Evolutionary conservation across 1,284 basidiomycete species (phyloP).

Genomic region (Veloporphyrellus conicus): DNA sequence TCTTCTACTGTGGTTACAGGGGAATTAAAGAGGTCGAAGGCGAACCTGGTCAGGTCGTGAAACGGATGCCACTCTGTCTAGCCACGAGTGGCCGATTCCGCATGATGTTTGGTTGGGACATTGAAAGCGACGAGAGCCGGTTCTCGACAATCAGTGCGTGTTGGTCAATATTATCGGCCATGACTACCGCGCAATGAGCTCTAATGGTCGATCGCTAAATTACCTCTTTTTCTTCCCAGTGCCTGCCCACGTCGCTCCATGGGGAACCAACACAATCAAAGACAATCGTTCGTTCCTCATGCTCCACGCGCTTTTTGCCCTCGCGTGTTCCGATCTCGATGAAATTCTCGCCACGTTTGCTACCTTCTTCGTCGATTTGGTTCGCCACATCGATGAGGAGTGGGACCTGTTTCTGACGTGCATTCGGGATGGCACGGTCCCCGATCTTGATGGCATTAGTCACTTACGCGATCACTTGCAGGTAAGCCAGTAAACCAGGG

Average conservation of each 20-base stretch:
- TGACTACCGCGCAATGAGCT: too few species aligned
- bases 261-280: constrained; percentile 7
- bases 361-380: constrained; percentile 7
- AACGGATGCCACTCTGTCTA: constrained; percentile 11
- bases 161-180: too few species aligned
- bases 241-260: constrained; percentile 11
- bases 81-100: constrained; percentile 9
- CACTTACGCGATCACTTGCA: constrained; percentile 3
- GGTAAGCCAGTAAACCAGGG: neutral
- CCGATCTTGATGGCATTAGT: constrained; percentile 5
- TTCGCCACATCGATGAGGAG: constrained; percentile 3
- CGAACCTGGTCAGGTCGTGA: constrained; percentile 5
- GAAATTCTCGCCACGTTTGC: constrained; percentile 11
- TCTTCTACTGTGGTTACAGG: constrained; percentile 11
- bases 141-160: constrained; percentile 9
- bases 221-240: neutral
- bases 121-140: constrained; percentile 10
- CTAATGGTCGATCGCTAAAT: too few species aligned
- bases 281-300: constrained; percentile 15
- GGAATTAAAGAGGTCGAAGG: constrained; percentile 13
- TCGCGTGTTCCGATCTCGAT: constrained; percentile 8
- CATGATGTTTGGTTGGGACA: constrained; percentile 9
- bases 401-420: constrained; percentile 4
- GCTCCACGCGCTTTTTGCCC: constrained; percentile 18
- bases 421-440: constrained; percentile 6